Conservation (phyloP, 352 stramenopile genomes). For the Phytophthora pisi region DNA sequence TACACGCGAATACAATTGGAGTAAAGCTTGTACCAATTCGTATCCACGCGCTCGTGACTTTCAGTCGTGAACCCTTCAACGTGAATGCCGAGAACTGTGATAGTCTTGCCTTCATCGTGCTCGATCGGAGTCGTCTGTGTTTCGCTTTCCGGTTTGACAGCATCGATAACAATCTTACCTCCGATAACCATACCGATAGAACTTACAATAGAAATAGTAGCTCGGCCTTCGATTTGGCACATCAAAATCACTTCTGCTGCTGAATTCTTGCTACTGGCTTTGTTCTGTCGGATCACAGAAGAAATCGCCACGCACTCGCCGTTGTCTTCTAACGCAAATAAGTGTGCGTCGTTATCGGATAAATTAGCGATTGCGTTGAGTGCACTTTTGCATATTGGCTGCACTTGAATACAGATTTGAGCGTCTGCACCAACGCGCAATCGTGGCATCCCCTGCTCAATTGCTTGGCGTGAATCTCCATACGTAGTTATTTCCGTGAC, state of each 20-base stretch:
- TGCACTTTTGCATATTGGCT: constrained; percentile 23
- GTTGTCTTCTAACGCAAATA: constrained; percentile 14
- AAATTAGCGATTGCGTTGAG: constrained; percentile 1
- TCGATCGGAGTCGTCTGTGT: neutral
- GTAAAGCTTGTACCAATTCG: constrained; percentile 19
- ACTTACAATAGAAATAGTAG: constrained; percentile 18
- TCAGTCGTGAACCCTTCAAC: constrained; percentile 13
- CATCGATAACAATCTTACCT: constrained; percentile 17
- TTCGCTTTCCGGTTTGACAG: neutral
- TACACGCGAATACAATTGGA: constrained; percentile 26
- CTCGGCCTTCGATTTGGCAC: neutral
- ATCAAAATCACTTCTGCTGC: constrained; percentile 11
- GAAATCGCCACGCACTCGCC: constrained; percentile 4
- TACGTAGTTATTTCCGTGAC: constrained; percentile 8
- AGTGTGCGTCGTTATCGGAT: neutral
- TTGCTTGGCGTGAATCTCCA: constrained; percentile 2
- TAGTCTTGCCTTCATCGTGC: neutral
- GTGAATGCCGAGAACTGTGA: constrained; percentile 21
- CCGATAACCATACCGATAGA: constrained; percentile 19
- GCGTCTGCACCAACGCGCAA: constrained; percentile 6
- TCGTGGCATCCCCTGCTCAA: constrained; percentile 13
- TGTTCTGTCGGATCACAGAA: constrained; percentile 11
- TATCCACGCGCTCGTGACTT: constrained; percentile 15
- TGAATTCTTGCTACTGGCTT: neutral
- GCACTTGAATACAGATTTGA: constrained; percentile 14